Conservation (phyloP, 257 asterid species). For the Penstemon newberryi region DNA sequence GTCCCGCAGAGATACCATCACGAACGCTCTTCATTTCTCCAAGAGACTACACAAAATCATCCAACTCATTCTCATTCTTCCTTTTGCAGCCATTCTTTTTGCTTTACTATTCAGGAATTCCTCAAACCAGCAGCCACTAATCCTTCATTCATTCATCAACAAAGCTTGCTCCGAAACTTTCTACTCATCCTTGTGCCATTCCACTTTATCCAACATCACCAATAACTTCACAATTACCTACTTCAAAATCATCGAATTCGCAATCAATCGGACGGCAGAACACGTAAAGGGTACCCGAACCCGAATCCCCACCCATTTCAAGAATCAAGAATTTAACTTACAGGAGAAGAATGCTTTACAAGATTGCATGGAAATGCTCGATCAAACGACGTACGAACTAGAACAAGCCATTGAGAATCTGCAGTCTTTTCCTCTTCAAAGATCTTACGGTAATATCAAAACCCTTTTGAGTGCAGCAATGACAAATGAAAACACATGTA, state of each 20-base stretch:
- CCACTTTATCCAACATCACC: slow-evolving; percentile 34
- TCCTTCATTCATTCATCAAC: slow-evolving; percentile 38
- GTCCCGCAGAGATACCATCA: slow-evolving; percentile 7
- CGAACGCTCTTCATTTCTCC: slow-evolving; percentile 22
- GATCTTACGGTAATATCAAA: slow-evolving; percentile 46
- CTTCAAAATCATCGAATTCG: slow-evolving; percentile 34
- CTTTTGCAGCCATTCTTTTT: slow-evolving; percentile 31
- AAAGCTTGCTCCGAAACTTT: slow-evolving; percentile 46
- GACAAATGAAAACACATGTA: slow-evolving; percentile 69
- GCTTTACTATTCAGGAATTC: slow-evolving; percentile 28
- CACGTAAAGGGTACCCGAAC: slow-evolving; percentile 28
- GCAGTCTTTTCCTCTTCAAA: slow-evolving; percentile 25
- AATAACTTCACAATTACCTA: slow-evolving; percentile 28
- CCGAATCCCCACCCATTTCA: slow-evolving; percentile 28
- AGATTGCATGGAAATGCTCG: slow-evolving; percentile 64
- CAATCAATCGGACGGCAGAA: slow-evolving; percentile 33
- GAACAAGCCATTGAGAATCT: slow-evolving; percentile 38
- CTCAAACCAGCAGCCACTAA: slow-evolving; percentile 18
- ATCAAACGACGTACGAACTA: slow-evolving; percentile 57
- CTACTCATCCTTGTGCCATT: slow-evolving; percentile 44
- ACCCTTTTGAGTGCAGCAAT: slow-evolving; percentile 70
- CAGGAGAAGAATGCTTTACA: slow-evolving; percentile 45
- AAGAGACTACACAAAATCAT: slow-evolving; percentile 28
- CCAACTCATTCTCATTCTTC: slow-evolving; percentile 27
- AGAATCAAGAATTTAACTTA: slow-evolving; percentile 35